phyloP scores from a whole-genome alignment of 148 eudicot species.

The Rhododendron henanense region DNA sequence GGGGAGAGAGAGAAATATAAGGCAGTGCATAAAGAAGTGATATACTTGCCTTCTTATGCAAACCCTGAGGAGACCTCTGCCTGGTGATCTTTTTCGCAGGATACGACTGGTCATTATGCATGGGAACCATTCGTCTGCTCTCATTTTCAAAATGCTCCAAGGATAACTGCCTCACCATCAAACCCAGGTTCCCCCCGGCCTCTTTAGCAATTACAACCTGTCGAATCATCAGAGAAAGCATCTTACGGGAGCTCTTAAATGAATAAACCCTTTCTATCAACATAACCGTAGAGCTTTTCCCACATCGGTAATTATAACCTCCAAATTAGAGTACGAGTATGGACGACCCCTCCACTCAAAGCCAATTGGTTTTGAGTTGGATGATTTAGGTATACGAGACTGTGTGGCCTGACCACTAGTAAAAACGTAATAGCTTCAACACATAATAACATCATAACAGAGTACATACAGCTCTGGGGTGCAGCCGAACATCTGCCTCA shows the following conservation, averaged over 20 bases:
- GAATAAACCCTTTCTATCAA: not conserved
- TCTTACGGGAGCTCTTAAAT: conserved; percentile 5
- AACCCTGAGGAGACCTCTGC: conserved; percentile 90
- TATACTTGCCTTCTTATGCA: conserved; percentile 83
- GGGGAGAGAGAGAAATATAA: not conserved
- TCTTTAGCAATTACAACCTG: conserved; percentile 99
- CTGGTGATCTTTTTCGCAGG: conserved; percentile 57
- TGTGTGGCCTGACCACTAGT: not conserved
- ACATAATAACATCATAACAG: not conserved
- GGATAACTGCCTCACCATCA: conserved; percentile 91
- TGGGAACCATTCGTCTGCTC: conserved; percentile 85
- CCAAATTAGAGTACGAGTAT: not conserved
- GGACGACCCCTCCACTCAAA: not conserved
- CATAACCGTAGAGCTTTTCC: not conserved
- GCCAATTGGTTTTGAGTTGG: not conserved
- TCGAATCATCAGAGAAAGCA: conserved; percentile 10
- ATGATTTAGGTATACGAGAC: not conserved
- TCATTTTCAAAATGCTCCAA: conserved; percentile 98
- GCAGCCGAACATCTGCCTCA: conserved; percentile 86
- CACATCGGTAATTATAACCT: not conserved
- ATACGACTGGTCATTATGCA: conserved; percentile 51
- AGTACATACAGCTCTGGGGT: conserved; percentile 86
- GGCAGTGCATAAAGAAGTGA: no score
- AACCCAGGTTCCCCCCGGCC: conserved; percentile 79
- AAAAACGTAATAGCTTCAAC: not conserved